Base-by-base conservation (phyloP, 1,284 basidiomycete genomes). In the Schizopora paradoxa region DNA sequence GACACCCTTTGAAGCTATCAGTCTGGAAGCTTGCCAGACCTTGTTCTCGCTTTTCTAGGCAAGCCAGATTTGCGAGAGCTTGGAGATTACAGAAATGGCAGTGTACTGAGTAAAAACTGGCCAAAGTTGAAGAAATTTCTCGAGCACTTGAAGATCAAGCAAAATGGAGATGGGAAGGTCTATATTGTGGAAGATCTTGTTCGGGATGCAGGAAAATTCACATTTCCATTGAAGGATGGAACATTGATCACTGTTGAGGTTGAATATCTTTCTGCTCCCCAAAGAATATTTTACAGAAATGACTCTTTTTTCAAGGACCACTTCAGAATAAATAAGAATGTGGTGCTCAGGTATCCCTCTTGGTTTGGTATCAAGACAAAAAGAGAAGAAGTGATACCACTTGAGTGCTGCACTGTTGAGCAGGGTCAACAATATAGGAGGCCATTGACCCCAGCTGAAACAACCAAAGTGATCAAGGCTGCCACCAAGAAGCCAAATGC, bases 371-470 rank as follows among this genome's bases (percentile, higher is more conserved):
- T 77, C 13, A 48, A 45, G 8, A 58, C 56, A 3, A 59, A 61
- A 0, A 57, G 55, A 1, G 58, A 56, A 5, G 58, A 63, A 1
- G 59, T 76, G 14, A 59, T 76, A n/a, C 77, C 78, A 0, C 64
- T 69, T 0, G 77, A 81, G 51, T 49, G 74, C 1, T 77, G 74
- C 54, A 47, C 51, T 0, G 58, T 81, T 2, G 51, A 65, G 16
- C 61, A 62, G 0, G 73, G 73, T 0, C 77, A 79, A 50, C 45
- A 76, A 1, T 76, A 67, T 59, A 69, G 64, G 56, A 68, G 70
- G 47, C 67, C 66, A 39, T 53, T 78, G 0, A 64, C 69, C 0
- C 61, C 69, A 0, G 58, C 65, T 0, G 54, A 66, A 11, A 66
- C 66, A n/a, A 51, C 56, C 0, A 60, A 65, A 0, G 68, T 77